Evolutionary conservation across 73 alveolate species (phyloP).

Genomic region (Diophrys appendiculata): DNA sequence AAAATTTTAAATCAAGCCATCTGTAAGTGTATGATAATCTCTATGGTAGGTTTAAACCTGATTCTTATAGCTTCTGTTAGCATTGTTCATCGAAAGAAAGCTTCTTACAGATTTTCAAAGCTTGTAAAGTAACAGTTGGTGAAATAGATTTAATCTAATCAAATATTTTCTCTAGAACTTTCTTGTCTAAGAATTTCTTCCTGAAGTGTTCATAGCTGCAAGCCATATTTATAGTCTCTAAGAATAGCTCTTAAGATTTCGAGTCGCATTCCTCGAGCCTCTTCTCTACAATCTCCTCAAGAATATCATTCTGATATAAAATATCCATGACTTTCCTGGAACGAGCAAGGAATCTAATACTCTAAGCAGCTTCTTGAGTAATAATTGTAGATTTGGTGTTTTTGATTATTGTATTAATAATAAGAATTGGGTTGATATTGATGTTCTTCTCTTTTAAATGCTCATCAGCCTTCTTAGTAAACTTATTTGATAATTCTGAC

Average conservation of each 20-base stretch:
- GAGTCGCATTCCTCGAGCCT: conserved; percentile 48
- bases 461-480: conserved; percentile 15
- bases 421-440: conserved; percentile 24
- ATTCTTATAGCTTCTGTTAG: conserved; percentile 29
- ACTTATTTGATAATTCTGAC: background rate
- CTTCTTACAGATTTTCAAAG: conserved; percentile 43
- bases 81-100: conserved; percentile 44
- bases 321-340: conserved; percentile 36
- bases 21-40: background rate
- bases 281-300: conserved; percentile 18
- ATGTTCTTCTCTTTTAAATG: conserved; percentile 12
- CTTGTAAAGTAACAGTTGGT: conserved; percentile 44
- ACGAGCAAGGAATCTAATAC: conserved; percentile 32
- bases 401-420: conserved; percentile 21
- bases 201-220: conserved; percentile 41
- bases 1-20: conserved; percentile 50
- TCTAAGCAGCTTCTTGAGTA: conserved; percentile 52
- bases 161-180: conserved; percentile 28
- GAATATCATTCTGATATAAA: conserved; percentile 17
- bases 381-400: conserved; percentile 38
- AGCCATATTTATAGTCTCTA: conserved; percentile 40
- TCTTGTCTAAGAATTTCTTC: conserved; percentile 32
- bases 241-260: conserved; percentile 26
- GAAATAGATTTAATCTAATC: conserved; percentile 51
- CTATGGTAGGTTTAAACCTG: conserved; percentile 12